These are phyloP conservation scores for Rhazya stricta DNA, from an alignment of 257 asterid species.

Conservation along the genomic window DNA sequence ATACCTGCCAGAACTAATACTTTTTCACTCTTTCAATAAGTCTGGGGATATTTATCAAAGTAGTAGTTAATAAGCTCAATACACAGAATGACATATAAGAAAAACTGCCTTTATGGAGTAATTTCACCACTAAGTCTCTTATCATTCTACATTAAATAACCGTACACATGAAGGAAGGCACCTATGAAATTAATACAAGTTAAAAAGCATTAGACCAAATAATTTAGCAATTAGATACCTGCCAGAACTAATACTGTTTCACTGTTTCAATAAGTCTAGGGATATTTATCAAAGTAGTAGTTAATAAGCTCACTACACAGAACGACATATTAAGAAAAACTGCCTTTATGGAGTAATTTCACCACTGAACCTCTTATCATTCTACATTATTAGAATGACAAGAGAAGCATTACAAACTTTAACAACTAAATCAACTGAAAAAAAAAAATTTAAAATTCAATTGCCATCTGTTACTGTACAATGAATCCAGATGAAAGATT, in stretches of 20 bases:
- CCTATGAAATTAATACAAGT: not conserved
- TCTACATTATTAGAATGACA: constrained; percentile 13
- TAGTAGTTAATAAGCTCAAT: not conserved
- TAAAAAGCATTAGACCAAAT: not conserved
- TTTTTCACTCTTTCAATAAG: not conserved
- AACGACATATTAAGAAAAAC: not conserved
- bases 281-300: not conserved
- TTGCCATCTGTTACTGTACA: constrained; percentile 38
- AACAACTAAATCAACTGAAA: constrained; percentile 8
- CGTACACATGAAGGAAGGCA: not conserved
- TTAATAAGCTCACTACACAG: not conserved
- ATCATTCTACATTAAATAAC: constrained; percentile 1
- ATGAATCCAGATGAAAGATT: constrained; percentile 27
- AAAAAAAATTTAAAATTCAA: constrained; percentile 13
- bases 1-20: not conserved
- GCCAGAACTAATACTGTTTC: not conserved
- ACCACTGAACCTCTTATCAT: not conserved
- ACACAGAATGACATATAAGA: not conserved
- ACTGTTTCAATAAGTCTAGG: not conserved
- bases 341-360: not conserved
- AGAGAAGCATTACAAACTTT: constrained; percentile 20
- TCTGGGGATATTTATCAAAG: not conserved
- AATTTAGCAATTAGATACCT: not conserved
- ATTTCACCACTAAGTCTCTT: not conserved
- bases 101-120: not conserved